A percentile compares a stretch with the other conserved stretches of the same genome.
phyloP scores from a whole-genome alignment of 257 asterid species.

The Catharanthus roseus region DNA sequence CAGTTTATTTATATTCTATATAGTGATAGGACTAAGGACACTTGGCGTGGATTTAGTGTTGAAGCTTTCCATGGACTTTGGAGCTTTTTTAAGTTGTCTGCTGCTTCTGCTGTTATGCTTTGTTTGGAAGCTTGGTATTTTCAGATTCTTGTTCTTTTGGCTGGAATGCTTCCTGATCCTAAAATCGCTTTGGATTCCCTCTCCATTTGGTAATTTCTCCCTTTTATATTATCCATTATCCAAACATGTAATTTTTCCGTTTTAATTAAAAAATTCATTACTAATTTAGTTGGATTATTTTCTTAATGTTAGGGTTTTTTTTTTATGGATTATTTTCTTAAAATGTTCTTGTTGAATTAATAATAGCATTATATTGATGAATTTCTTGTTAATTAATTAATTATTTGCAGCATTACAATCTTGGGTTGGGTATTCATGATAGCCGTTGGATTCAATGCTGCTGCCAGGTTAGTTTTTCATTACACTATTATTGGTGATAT shows the following conservation, averaged over 20 bases:
- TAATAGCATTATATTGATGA: background rate
- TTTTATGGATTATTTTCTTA: too few relatives aligned
- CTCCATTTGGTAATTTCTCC: conserved; percentile 41
- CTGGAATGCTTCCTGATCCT: conserved; percentile 52
- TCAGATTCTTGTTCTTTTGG: conserved; percentile 42
- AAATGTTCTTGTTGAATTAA: background rate
- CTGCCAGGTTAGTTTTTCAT: conserved; percentile 41
- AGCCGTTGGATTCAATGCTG: conserved; percentile 69
- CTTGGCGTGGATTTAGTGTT: conserved; percentile 56
- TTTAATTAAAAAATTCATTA: background rate
- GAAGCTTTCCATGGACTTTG: conserved; percentile 49
- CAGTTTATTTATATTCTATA: conserved; percentile 42
- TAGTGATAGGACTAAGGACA: conserved; percentile 32
- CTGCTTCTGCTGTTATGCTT: conserved; percentile 60
- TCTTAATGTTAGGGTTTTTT: too few relatives aligned
- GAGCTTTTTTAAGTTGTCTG: conserved; percentile 49
- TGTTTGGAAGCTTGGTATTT: conserved; percentile 61
- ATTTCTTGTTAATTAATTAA: background rate
- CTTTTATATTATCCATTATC: background rate
- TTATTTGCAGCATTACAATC: conserved; percentile 41
- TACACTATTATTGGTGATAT: background rate
- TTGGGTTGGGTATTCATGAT: conserved; percentile 67
- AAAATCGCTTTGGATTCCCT: conserved; percentile 51
- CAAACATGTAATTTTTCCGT: conserved; percentile 25
- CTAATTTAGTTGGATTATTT: too few relatives aligned